Conservation (phyloP, 371 early-diverging fungal genomes). For the Zychaea mexicana region DNA sequence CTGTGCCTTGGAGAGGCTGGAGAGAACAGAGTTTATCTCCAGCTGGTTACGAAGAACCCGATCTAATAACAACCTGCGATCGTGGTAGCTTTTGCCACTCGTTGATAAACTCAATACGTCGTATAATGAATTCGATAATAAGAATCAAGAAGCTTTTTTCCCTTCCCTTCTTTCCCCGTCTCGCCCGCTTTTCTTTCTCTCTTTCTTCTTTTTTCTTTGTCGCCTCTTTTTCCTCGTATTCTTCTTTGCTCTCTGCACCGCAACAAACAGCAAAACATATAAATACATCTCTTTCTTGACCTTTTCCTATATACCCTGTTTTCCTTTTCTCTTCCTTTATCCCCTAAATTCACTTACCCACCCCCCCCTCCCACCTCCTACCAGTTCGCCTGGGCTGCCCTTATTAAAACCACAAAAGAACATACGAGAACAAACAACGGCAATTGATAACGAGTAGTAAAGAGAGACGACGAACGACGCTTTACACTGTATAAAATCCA, state of each 20-base stretch:
- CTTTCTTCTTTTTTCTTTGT: neutral
- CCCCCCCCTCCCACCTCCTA: too few species aligned
- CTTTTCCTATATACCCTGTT: neutral
- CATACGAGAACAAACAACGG: too few species aligned
- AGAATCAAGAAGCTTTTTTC: conserved; percentile 16
- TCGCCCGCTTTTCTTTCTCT: neutral
- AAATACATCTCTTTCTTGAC: neutral
- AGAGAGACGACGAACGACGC: too few species aligned
- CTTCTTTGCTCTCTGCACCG: neutral
- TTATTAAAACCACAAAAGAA: too few species aligned
- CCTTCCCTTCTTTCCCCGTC: neutral
- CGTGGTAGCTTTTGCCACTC: neutral
- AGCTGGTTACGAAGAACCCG: neutral
- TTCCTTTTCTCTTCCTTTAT: neutral
- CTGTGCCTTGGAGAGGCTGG: too few species aligned
- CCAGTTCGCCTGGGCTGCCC: neutral
- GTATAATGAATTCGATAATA: conserved; percentile 11
- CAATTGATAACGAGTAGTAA: too few species aligned
- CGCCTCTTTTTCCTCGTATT: neutral
- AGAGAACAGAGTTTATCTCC: neutral
- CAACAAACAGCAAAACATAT: neutral
- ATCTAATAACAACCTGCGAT: neutral
- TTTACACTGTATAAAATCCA: neutral
- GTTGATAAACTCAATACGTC: neutral
- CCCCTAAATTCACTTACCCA: neutral